Percentiles rank a stretch among this genome's conserved stretches.
phyloP scores from a whole-genome alignment of 1,284 basidiomycete species.

The Ganoderma meredithae region DNA sequence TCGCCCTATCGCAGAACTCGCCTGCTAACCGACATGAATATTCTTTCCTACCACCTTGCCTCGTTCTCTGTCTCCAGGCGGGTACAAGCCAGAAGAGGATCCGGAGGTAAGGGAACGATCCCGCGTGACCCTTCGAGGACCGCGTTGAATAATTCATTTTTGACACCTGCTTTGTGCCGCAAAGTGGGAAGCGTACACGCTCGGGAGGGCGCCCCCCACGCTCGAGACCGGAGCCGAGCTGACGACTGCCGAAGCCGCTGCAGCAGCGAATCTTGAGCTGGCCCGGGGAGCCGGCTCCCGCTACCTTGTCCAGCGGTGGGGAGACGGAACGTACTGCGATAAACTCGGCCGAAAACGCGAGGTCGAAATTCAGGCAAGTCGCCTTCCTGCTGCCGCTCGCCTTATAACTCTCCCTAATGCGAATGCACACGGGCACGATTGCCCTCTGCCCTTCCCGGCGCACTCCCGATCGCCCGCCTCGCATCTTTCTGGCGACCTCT shows the following conservation, averaged over 20 bases:
- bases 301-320: slow-evolving; percentile 92
- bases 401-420: slow-evolving; percentile 6
- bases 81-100: slow-evolving; percentile 82
- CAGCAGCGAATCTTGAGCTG: slow-evolving; percentile 73
- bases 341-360: slow-evolving; percentile 86
- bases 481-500: slow-evolving; percentile 4
- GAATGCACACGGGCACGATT: slow-evolving; percentile 10
- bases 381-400: slow-evolving; percentile 6
- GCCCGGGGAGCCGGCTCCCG: slow-evolving; percentile 80
- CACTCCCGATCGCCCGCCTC: slow-evolving; percentile 4
- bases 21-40: slow-evolving; percentile 27
- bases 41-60: background rate
- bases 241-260: slow-evolving; percentile 69
- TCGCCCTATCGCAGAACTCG: slow-evolving; percentile 1
- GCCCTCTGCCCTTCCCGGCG: slow-evolving; percentile 9
- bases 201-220: slow-evolving; percentile 72
- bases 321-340: slow-evolving; percentile 90
- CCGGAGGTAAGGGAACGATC: slow-evolving; percentile 59
- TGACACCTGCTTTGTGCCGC: slow-evolving; percentile 24
- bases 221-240: slow-evolving; percentile 70
- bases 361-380: slow-evolving; percentile 88
- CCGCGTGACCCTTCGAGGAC: slow-evolving; percentile 33
- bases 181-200: slow-evolving; percentile 84
- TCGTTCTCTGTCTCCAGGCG: slow-evolving; percentile 50
- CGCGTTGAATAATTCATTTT: slow-evolving; percentile 30